phyloP scores from a whole-genome alignment of 1,284 basidiomycete species.

The Cryptococcus depauperatus region DNA sequence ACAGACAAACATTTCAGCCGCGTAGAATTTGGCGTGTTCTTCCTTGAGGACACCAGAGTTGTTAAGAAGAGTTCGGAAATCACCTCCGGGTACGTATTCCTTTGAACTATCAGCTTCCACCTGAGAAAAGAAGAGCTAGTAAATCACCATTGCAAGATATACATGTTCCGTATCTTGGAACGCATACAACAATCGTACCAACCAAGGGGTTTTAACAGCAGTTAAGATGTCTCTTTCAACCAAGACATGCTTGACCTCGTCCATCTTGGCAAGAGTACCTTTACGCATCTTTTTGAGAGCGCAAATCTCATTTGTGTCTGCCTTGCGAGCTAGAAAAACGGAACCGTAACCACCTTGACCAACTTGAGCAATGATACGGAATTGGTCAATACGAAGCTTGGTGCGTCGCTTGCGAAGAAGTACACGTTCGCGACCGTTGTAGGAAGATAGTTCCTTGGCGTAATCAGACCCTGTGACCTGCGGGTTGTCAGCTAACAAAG shows the following conservation, averaged over 20 bases:
- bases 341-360: constrained; percentile 96
- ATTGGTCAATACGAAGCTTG: constrained; percentile 80
- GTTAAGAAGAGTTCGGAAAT: constrained; percentile 89
- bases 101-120: constrained; percentile 10
- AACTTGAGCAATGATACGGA: constrained; percentile 90
- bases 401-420: constrained; percentile 76
- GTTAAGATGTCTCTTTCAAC: constrained; percentile 96
- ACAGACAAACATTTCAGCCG: constrained; percentile 88
- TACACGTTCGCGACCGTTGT: constrained; percentile 84
- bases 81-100: constrained; percentile 94
- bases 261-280: constrained; percentile 88
- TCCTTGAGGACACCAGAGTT: constrained; percentile 94
- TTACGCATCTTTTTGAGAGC: constrained; percentile 95
- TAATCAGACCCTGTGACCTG: constrained; percentile 55
- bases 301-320: constrained; percentile 84
- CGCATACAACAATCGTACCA: constrained; percentile 83
- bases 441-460: constrained; percentile 75
- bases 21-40: constrained; percentile 89
- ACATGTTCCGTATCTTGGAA: constrained; percentile 85
- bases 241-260: constrained; percentile 83
- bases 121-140: neutral
- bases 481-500: neutral
- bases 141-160: constrained; percentile 75
- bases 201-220: constrained; percentile 90
- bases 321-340: constrained; percentile 84